Percentiles rank a stretch among this genome's conserved stretches.
phyloP scores from a whole-genome alignment of 192 early-diverging fungal genomes.

The Backusella parvicylindrica region DNA sequence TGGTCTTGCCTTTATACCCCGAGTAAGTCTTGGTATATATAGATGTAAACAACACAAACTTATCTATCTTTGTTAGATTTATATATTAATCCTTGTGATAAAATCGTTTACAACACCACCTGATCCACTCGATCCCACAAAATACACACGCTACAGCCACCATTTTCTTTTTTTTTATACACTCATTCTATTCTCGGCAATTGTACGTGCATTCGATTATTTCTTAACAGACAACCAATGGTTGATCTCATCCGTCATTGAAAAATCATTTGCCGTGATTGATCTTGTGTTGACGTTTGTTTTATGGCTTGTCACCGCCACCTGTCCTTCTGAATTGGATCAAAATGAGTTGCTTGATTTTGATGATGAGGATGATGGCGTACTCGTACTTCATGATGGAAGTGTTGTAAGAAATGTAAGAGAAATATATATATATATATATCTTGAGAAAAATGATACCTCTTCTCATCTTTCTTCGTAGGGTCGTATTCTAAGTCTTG shows the following conservation, averaged over 20 bases:
- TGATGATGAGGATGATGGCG: constrained; percentile 32
- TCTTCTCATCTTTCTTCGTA: no score
- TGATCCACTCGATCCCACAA: constrained; percentile 25
- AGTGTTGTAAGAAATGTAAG: constrained; percentile 31
- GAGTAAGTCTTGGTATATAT: constrained; percentile 11
- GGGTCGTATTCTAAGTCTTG: constrained; percentile 31
- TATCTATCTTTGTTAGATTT: constrained; percentile 14
- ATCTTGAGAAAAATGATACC: no score
- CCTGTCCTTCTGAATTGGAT: constrained; percentile 24
- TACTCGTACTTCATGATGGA: constrained; percentile 34
- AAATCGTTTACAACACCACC: constrained; percentile 29
- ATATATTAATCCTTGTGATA: constrained; percentile 28
- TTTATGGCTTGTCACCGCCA: constrained; percentile 19
- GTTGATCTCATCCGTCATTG: background rate
- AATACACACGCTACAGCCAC: constrained; percentile 28
- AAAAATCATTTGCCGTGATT: constrained; percentile 13
- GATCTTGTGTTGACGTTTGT: constrained; percentile 2
- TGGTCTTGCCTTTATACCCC: constrained; percentile 13
- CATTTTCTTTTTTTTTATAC: constrained; percentile 32
- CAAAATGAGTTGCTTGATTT: constrained; percentile 28
- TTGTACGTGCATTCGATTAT: constrained; percentile 8
- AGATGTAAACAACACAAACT: background rate
- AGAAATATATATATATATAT: background rate
- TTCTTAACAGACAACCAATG: background rate
- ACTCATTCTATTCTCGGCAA: background rate